These are phyloP conservation scores for Penicillium samsonianum DNA, from an alignment of 495 filamentous ascomycete species.

Conservation along the genomic window DNA sequence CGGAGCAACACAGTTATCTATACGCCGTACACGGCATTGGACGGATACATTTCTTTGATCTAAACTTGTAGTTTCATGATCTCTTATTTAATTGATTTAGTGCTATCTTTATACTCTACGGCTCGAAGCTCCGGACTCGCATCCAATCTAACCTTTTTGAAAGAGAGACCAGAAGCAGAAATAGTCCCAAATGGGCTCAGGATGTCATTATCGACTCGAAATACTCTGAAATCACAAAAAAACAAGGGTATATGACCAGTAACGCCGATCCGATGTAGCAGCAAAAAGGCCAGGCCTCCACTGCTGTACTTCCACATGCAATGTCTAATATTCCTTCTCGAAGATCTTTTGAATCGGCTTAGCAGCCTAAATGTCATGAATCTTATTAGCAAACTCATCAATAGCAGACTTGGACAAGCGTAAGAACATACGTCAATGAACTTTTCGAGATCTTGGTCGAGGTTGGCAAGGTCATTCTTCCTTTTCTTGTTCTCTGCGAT, in stretches of 20 bases:
- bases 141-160: neutral
- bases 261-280: conserved; percentile 33
- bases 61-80: neutral
- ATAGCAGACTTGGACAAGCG: neutral
- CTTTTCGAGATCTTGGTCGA: conserved; percentile 87
- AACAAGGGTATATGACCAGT: conserved; percentile 40
- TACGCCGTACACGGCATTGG: neutral
- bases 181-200: neutral
- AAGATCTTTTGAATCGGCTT: conserved; percentile 84
- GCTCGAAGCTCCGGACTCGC: neutral
- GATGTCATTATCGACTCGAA: neutral
- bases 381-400: conserved; percentile 12
- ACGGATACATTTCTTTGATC: neutral
- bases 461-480: conserved; percentile 84
- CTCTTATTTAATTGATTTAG: neutral
- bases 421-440: conserved; percentile 66
- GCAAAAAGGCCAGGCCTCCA: conserved; percentile 15
- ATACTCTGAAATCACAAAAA: conserved; percentile 10
- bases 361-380: conserved; percentile 57
- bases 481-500: conserved; percentile 94
- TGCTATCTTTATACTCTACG: neutral
- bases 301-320: conserved; percentile 11
- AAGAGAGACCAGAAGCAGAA: neutral
- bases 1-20: conserved; percentile 2
- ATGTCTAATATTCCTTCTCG: conserved; percentile 64